Evolutionary conservation across 2,329 filamentous ascomycete species (phyloP), one percentile per base, ranked within the genome.

Genomic region (Colletotrichum sp.): DNA sequence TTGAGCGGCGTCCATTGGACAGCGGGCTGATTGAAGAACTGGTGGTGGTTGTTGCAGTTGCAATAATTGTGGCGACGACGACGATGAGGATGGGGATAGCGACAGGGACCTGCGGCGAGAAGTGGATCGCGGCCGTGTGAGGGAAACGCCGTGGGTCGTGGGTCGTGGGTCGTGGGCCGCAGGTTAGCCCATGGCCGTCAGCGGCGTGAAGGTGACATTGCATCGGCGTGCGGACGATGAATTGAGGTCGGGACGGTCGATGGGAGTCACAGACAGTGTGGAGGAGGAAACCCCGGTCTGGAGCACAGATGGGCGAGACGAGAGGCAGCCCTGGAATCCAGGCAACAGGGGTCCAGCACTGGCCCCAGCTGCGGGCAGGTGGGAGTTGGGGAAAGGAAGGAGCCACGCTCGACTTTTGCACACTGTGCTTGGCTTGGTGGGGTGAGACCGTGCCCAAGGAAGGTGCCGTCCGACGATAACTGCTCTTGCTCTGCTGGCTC

Each of bases 11-110:
- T 21, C n/a, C n/a, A 52, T 52, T 52, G 43, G 43, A 52, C 43
- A 21, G 43, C 43, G n/a, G 59, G 24, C 68, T 61, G 68, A 39
- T 60, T 75, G 73, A 75, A 75, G 73, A 75, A 75, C 73, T 75
- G 73, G 73, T 75, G 70, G 70, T 60, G 70, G 43, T 73, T 64
- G 70, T 73, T 59, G 65, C 71, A 52, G 64, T 73, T 59, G 70
- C 64, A 66, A 69, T 39, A 48, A 57, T 43, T 64, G 70, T 71
- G 68, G 68, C 36, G 36, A 63, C 36, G 34, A 59, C 60, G 60
- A 73, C 10, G 43, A n/a, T 55, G 55, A 39, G 61, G 63, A 59
- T 59, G 70, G 70, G 24, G 69, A 72, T 24, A 59, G 48, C 21
- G 34, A 59, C 64, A 65, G 73, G 73, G 70, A 39, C 63, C 55